Evolutionary conservation across 495 filamentous ascomycete species (phyloP), one percentile per base, ranked within the genome.

Genomic region (Aspergillus heteromorphus): DNA sequence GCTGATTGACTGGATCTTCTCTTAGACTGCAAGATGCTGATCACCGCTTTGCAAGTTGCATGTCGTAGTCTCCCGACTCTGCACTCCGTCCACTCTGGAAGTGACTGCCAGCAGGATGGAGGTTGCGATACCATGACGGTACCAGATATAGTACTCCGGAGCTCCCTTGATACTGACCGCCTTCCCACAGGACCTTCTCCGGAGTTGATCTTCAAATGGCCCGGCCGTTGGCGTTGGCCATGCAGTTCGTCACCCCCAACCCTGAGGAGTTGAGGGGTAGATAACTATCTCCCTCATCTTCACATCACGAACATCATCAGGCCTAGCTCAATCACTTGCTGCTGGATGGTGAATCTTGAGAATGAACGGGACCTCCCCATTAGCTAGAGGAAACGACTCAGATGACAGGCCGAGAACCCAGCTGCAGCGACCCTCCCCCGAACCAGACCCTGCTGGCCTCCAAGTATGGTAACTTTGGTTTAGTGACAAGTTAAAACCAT

Each of bases 391-490:
- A 1, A 43, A 17, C 5, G 34, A 45, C 19, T 14, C 8, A 42
- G 47, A 16, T 53, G 50, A 45, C 55, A 52, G 45, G 38, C 40
- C 29, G 18, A 51, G 45, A 58, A 54, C 53, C 53, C 58, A 48
- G 51, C 53, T 54, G 43, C 23, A 23, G 45, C 38, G 27, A 59
- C 40, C 40, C 34, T 25, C 45, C 45, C 45, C 45, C 19, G 45
- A 55, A 43, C 53, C 53, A 31, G 53, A 49, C 47, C 45, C 53
- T 49, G 23, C 42, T 19, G 38, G 34, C 36, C 30, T 45, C 58
- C 52, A 56, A 60, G 54, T 56, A 45, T 54, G 58, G 58, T 60
- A 57, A 48, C 50, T 56, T 51, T 50, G 47, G 40, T 18, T 34
- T 54, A 57, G 50, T 48, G 51, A 55, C 51, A 59, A 53, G 45